These are phyloP conservation scores for Arthrobotrys conoides DNA, from an alignment of 2,329 filamentous ascomycete genomes.

Conservation along the genomic window DNA sequence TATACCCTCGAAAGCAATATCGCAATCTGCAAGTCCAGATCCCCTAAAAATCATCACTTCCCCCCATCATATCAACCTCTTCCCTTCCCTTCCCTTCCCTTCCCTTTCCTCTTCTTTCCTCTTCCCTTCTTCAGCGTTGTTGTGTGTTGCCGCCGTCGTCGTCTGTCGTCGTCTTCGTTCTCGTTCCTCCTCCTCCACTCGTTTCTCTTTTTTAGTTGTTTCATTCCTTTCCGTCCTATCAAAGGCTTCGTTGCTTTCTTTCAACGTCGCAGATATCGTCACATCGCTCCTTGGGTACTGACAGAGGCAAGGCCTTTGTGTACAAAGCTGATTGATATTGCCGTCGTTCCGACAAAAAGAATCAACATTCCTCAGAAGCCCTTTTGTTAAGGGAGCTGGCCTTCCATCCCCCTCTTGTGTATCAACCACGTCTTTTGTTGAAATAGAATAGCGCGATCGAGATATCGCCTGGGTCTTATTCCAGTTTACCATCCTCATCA, in stretches of 20 bases:
- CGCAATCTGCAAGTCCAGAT: conserved; percentile 61
- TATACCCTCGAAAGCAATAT: conserved; percentile 54
- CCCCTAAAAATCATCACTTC: conserved; percentile 61
- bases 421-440: conserved; percentile 41
- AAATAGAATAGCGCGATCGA: conserved; percentile 51
- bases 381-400: conserved; percentile 61
- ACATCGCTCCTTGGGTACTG: conserved; percentile 44
- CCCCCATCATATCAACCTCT: conserved; percentile 36
- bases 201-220: conserved; percentile 59
- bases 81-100: conserved; percentile 23
- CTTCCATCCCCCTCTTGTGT: conserved; percentile 54
- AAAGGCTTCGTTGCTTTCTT: conserved; percentile 62
- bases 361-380: conserved; percentile 59
- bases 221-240: conserved; percentile 61
- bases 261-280: conserved; percentile 59
- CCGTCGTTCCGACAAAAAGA: conserved; percentile 50
- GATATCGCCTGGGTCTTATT: conserved; percentile 47
- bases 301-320: conserved; percentile 61
- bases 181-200: conserved; percentile 39
- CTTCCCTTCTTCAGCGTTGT: conserved; percentile 59
- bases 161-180: conserved; percentile 43
- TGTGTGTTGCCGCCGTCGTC: conserved; percentile 59
- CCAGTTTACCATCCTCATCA: conserved; percentile 9
- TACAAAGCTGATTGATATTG: conserved; percentile 60
- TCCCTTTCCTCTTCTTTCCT: conserved; percentile 15